Percentiles rank a stretch among this genome's conserved stretches.
Conservation (phyloP, 768 basidiomycete species). For the Pleurotus salmoneostramineus region DNA sequence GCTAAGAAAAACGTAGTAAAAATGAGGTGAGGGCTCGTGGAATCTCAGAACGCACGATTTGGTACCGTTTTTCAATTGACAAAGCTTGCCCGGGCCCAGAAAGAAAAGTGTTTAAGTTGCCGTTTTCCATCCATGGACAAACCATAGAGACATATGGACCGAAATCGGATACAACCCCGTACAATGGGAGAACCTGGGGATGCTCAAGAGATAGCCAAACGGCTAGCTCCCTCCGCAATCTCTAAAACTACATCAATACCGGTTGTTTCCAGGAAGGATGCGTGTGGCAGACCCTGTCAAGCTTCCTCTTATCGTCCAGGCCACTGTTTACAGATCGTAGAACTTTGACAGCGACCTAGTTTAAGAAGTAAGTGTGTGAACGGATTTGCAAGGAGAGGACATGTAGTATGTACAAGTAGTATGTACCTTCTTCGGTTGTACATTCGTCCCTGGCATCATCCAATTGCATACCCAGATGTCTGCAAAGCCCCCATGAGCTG, state of each 20-base stretch:
- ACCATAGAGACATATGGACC: slow-evolving; percentile 7
- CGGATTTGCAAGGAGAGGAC: too few species aligned
- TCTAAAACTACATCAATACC: not conserved
- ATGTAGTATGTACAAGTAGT: too few species aligned
- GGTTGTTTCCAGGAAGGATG: not conserved
- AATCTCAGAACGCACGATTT: not conserved
- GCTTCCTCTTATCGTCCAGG: not conserved
- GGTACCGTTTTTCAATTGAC: not conserved
- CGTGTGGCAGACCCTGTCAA: not conserved
- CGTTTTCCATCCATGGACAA: slow-evolving; percentile 6
- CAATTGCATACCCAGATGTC: slow-evolving; percentile 6
- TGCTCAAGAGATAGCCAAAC: not conserved
- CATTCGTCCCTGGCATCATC: not conserved
- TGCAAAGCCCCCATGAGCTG: slow-evolving; percentile 1
- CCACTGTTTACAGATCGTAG: not conserved
- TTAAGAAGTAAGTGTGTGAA: too few species aligned
- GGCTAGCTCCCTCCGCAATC: not conserved
- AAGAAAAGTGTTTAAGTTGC: slow-evolving; percentile 2
- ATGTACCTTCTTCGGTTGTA: not conserved
- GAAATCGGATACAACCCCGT: not conserved
- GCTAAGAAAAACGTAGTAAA: not conserved
- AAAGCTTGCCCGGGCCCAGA: not conserved
- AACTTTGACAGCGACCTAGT: slow-evolving; percentile 12
- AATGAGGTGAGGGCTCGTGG: too few species aligned
- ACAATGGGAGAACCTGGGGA: not conserved